Conservation (phyloP, 2,329 filamentous ascomycete species). For the Cladosporium velox region DNA sequence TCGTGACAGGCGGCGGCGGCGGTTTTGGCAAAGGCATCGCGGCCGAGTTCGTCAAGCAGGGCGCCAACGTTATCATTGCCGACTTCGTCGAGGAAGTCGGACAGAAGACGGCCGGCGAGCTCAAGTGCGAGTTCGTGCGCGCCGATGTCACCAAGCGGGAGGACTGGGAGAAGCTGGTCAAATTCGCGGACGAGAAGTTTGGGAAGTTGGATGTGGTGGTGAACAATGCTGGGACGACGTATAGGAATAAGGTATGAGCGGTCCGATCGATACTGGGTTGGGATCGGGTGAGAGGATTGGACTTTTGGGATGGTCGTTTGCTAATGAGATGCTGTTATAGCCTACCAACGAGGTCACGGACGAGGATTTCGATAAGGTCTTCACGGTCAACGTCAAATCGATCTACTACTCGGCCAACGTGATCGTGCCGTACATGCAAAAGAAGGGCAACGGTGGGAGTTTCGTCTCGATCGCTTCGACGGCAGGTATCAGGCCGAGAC, state of each 20-base stretch:
- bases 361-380: constrained; percentile 65
- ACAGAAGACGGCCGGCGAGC: constrained; percentile 51
- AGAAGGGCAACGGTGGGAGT: constrained; percentile 57
- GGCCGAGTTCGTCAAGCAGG: constrained; percentile 60
- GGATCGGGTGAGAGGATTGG: neutral
- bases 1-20: constrained; percentile 61
- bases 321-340: constrained; percentile 21
- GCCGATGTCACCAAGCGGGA: constrained; percentile 57
- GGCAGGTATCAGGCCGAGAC: constrained; percentile 62
- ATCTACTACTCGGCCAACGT: constrained; percentile 63
- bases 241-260: constrained; percentile 54
- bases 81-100: constrained; percentile 61
- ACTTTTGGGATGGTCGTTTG: neutral
- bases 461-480: constrained; percentile 70
- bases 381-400: constrained; percentile 69
- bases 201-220: constrained; percentile 60
- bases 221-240: constrained; percentile 59
- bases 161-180: constrained; percentile 57
- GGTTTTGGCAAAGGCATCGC: constrained; percentile 67
- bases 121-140: constrained; percentile 46
- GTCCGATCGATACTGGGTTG: neutral
- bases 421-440: constrained; percentile 62
- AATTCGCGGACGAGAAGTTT: constrained; percentile 48
- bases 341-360: constrained; percentile 65
- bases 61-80: constrained; percentile 62